Evolutionary conservation across 2,329 filamentous ascomycete genomes (phyloP).

Genomic region (Cadophora gregata): DNA sequence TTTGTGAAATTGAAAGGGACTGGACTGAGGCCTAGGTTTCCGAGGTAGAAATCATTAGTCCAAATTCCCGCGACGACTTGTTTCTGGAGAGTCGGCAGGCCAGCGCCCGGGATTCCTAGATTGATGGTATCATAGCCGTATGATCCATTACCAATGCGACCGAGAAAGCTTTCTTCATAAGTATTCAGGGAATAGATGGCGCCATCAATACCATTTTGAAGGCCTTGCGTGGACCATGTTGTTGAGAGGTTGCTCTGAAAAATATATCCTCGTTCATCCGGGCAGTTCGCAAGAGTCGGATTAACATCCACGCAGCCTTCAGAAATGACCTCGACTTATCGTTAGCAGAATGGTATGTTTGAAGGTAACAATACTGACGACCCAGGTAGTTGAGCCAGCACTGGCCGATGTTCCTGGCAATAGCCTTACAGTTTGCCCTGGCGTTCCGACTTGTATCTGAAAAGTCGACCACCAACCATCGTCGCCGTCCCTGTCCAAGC

Average conservation of each 20-base stretch:
- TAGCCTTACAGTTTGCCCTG: slow-evolving; percentile 57
- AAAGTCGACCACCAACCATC: slow-evolving; percentile 77
- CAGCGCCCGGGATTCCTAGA: slow-evolving; percentile 32
- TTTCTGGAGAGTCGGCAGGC: slow-evolving; percentile 36
- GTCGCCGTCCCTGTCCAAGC: slow-evolving; percentile 52
- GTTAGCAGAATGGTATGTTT: neutral
- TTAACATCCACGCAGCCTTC: slow-evolving; percentile 56
- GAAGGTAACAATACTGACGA: slow-evolving; percentile 46
- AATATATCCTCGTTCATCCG: slow-evolving; percentile 61
- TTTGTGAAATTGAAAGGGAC: slow-evolving; percentile 47
- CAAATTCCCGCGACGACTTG: slow-evolving; percentile 29
- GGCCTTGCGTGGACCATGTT: slow-evolving; percentile 41
- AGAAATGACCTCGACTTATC: slow-evolving; percentile 46
- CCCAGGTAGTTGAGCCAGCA: slow-evolving; percentile 71
- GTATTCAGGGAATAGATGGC: slow-evolving; percentile 4
- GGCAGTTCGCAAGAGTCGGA: slow-evolving; percentile 51
- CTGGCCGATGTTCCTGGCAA: slow-evolving; percentile 59
- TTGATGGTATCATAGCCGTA: slow-evolving; percentile 36
- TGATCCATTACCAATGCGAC: slow-evolving; percentile 28
- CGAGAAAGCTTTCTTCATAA: slow-evolving; percentile 21
- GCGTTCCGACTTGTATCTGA: slow-evolving; percentile 60
- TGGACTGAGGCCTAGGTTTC: slow-evolving; percentile 48
- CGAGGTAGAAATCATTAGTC: slow-evolving; percentile 39
- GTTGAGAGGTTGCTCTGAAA: slow-evolving; percentile 61
- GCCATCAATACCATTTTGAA: slow-evolving; percentile 7